Conservation (phyloP, 345 rosid genomes). For the Diplotaxis tenuifolia region DNA sequence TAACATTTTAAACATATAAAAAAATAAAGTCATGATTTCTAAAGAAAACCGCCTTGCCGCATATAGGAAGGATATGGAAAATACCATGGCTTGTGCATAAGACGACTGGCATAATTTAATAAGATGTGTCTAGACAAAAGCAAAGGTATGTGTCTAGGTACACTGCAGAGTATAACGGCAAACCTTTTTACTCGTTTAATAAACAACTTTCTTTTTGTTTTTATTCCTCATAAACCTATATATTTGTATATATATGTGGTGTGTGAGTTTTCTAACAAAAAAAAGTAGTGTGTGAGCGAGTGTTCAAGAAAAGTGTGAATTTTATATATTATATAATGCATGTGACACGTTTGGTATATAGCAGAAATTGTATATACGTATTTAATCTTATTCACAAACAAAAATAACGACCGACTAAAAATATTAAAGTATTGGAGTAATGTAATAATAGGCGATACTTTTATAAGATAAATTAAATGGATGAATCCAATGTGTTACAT, state of each 20-base stretch:
- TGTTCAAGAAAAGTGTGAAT: slow-evolving; percentile 6
- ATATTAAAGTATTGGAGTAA: background rate
- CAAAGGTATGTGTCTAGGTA: slow-evolving; percentile 26
- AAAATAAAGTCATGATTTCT: background rate
- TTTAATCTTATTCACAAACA: background rate
- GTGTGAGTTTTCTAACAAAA: background rate
- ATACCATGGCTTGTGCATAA: slow-evolving; percentile 18
- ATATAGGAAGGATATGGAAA: background rate
- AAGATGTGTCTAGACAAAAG: slow-evolving; percentile 27
- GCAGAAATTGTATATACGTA: slow-evolving; percentile 13
- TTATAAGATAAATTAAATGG: slow-evolving; percentile 12
- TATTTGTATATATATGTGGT: background rate
- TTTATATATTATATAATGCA: background rate
- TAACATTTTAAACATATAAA: background rate
- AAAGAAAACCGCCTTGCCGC: slow-evolving; percentile 13
- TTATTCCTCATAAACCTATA: background rate
- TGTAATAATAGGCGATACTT: background rate
- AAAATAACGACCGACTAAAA: slow-evolving; percentile 16
- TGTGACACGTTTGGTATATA: slow-evolving; percentile 6
- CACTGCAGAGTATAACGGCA: slow-evolving; percentile 18
- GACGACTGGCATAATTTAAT: background rate
- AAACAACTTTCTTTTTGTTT: slow-evolving; percentile 6
- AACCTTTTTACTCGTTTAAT: background rate
- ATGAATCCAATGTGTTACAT: slow-evolving; percentile 20
- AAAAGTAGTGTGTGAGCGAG: background rate